These are phyloP conservation scores for Ogataea degrootiae DNA, from an alignment of 805 yeast genomes.

Conservation along the genomic window DNA sequence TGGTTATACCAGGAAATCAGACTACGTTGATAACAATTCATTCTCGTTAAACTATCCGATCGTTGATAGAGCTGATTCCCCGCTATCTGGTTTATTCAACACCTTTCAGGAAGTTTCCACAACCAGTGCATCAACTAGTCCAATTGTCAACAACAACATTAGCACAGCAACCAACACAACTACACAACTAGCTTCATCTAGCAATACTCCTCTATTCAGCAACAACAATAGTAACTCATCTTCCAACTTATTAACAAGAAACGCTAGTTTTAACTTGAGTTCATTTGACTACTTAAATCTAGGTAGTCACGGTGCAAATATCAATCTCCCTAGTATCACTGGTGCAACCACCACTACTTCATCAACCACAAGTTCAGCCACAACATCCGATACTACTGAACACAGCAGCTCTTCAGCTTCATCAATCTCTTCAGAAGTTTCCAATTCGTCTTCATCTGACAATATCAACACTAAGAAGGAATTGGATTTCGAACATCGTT, in stretches of 20 bases:
- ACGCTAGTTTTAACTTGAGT: constrained; percentile 11
- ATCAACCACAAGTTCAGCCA: neutral
- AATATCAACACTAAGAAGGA: constrained; percentile 8
- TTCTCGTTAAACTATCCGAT: constrained; percentile 8
- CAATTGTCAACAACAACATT: neutral
- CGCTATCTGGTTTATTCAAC: constrained; percentile 19
- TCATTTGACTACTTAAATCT: constrained; percentile 5
- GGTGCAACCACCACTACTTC: neutral
- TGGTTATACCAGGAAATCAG: constrained; percentile 15
- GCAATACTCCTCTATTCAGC: neutral
- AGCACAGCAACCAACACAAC: neutral
- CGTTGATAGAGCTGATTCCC: constrained; percentile 16
- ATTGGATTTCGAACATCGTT: constrained; percentile 22
- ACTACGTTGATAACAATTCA: constrained; percentile 5
- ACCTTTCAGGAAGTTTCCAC: constrained; percentile 14
- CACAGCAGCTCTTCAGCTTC: constrained; percentile 7
- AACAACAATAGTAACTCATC: neutral
- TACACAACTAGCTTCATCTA: neutral
- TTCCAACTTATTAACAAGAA: constrained; percentile 6
- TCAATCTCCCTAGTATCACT: neutral
- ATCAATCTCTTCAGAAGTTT: constrained; percentile 18
- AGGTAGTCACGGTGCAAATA: neutral
- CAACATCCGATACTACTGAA: neutral
- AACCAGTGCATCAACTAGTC: neutral
- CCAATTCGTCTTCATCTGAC: constrained; percentile 1